These are phyloP conservation scores for Epithele typhae DNA, from an alignment of 768 basidiomycete species.

Conservation along the genomic window DNA sequence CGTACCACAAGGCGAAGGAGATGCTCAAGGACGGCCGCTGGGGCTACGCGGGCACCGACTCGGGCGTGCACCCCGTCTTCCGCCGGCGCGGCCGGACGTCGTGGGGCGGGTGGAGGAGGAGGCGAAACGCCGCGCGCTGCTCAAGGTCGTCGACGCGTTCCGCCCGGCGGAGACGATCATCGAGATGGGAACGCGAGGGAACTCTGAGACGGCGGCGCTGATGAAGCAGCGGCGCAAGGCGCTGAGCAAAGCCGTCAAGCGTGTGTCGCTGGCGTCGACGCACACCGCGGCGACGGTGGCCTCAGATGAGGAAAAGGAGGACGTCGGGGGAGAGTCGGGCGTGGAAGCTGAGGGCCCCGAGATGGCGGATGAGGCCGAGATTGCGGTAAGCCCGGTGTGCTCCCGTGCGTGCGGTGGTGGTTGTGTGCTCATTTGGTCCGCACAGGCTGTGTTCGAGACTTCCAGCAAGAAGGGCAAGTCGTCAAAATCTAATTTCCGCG, in stretches of 20 bases:
- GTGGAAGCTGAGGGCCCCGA: slow-evolving; percentile 36
- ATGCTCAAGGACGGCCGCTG: slow-evolving; percentile 69
- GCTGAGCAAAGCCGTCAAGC: slow-evolving; percentile 57
- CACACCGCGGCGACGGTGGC: slow-evolving; percentile 27
- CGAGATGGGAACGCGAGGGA: slow-evolving; percentile 77
- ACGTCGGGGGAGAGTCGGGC: slow-evolving; percentile 29
- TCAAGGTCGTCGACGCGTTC: slow-evolving; percentile 78
- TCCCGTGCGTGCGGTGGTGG: neutral
- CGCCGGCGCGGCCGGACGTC: slow-evolving; percentile 32
- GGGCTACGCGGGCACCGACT: slow-evolving; percentile 61
- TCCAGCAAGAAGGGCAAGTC: slow-evolving; percentile 30
- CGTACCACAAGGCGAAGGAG: slow-evolving; percentile 86
- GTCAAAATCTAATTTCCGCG: slow-evolving; percentile 55
- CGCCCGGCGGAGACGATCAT: slow-evolving; percentile 86
- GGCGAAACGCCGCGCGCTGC: slow-evolving; percentile 56
- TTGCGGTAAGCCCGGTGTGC: slow-evolving; percentile 47
- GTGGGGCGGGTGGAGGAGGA: slow-evolving; percentile 39
- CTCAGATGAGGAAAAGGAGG: slow-evolving; percentile 24
- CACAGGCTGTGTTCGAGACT: slow-evolving; percentile 64
- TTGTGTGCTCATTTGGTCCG: slow-evolving; percentile 1
- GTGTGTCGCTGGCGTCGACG: slow-evolving; percentile 35
- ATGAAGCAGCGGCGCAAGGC: slow-evolving; percentile 90
- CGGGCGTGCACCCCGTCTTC: slow-evolving; percentile 68
- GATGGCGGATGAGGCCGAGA: slow-evolving; percentile 78
- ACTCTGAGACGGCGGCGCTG: slow-evolving; percentile 53